Conservation (phyloP, 2,329 filamentous ascomycete genomes). For the Paecilomyces variotii region DNA sequence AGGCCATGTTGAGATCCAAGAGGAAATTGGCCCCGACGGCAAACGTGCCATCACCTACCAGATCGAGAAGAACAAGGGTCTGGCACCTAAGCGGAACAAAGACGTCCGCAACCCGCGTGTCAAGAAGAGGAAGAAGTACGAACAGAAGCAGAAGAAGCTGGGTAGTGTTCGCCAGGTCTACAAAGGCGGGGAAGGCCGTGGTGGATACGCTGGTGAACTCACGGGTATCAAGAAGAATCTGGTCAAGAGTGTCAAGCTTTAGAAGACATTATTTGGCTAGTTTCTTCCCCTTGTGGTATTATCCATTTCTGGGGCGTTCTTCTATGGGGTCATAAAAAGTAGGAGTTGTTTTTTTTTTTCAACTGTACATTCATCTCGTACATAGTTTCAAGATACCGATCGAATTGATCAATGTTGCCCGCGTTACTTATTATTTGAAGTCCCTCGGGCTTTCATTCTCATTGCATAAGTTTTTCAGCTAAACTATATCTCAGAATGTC, state of each 20-base stretch:
- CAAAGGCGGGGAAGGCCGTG: conserved; percentile 73
- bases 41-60: conserved; percentile 88
- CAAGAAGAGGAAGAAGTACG: conserved; percentile 96
- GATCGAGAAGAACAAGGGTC: conserved; percentile 96
- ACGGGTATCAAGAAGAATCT: conserved; percentile 93
- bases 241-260: conserved; percentile 89
- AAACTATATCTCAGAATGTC: background rate
- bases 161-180: conserved; percentile 77
- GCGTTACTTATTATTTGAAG: background rate
- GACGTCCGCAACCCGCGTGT: conserved; percentile 89
- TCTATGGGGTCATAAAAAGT: conserved; percentile 11
- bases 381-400: background rate
- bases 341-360: background rate
- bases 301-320: conserved; percentile 13
- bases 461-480: background rate
- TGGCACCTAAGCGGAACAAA: conserved; percentile 85
- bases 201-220: conserved; percentile 83
- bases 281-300: background rate
- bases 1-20: conserved; percentile 56
- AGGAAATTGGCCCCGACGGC: conserved; percentile 68
- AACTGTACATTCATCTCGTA: conserved; percentile 14
- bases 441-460: background rate
- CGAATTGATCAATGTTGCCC: background rate
- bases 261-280: conserved; percentile 16
- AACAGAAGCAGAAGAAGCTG: conserved; percentile 96